A percentile compares a stretch with the other conserved stretches of the same genome.
These are phyloP conservation scores for Fusarium tuaranense DNA, from an alignment of 2,329 filamentous ascomycete species.

Conservation along the genomic window DNA sequence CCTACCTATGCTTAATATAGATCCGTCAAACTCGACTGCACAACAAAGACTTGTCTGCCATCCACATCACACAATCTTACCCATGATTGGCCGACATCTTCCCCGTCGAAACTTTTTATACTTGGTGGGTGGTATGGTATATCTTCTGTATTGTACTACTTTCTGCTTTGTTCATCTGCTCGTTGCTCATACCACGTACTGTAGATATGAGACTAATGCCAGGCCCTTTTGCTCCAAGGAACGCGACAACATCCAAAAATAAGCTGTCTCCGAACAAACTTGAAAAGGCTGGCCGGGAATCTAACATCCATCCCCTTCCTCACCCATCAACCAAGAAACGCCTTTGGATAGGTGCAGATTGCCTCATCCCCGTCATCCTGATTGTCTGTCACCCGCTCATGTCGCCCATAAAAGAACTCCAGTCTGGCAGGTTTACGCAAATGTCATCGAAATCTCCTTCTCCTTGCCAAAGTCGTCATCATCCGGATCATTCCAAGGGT, in stretches of 20 bases:
- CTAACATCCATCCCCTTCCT: background rate
- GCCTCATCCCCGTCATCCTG: background rate
- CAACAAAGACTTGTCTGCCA: background rate
- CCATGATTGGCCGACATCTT: conserved; percentile 6
- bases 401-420: conserved; percentile 2
- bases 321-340: conserved; percentile 24
- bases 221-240: conserved; percentile 23
- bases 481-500: conserved; percentile 78
- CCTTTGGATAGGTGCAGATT: conserved; percentile 10
- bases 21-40: background rate
- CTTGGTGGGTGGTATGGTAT: background rate
- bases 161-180: background rate
- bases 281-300: conserved; percentile 10
- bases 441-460: conserved; percentile 84
- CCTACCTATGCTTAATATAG: conserved; percentile 31
- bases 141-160: background rate
- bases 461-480: conserved; percentile 79
- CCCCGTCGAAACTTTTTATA: background rate
- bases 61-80: background rate
- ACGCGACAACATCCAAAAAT: conserved; percentile 34
- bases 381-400: background rate
- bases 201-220: conserved; percentile 25
- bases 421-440: conserved; percentile 65
- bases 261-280: conserved; percentile 11
- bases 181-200: conserved; percentile 8